Percentiles rank a stretch among this genome's conserved stretches.
phyloP scores from a whole-genome alignment of 345 rosid species.

The Streptanthus diversifolius region DNA sequence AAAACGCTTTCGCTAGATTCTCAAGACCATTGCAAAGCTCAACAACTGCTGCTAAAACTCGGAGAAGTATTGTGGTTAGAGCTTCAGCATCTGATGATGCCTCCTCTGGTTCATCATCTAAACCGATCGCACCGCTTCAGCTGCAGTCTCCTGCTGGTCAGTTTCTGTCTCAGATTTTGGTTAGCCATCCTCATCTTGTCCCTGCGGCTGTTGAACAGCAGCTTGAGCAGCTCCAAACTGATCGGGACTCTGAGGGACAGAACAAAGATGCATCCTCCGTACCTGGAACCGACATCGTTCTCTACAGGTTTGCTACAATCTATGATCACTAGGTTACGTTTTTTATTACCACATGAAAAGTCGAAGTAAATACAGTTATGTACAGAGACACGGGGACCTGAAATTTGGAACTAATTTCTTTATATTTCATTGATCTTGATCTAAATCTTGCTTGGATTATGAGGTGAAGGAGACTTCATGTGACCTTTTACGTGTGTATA shows the following conservation, averaged over 20 bases:
- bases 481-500: neutral
- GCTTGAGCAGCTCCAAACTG: slow-evolving; percentile 90
- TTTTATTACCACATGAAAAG: too few relatives aligned
- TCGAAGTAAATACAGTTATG: neutral
- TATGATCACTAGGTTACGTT: neutral
- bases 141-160: slow-evolving; percentile 91
- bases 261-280: slow-evolving; percentile 59
- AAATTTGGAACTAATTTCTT: neutral
- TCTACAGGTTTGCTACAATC: slow-evolving; percentile 59
- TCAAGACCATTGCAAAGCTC: slow-evolving; percentile 31
- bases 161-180: slow-evolving; percentile 75
- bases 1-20: slow-evolving; percentile 6
- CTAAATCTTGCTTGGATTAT: neutral
- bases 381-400: neutral
- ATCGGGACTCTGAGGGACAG: slow-evolving; percentile 64
- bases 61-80: slow-evolving; percentile 45
- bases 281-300: slow-evolving; percentile 69
- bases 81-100: slow-evolving; percentile 63
- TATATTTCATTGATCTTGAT: neutral
- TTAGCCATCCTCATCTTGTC: slow-evolving; percentile 89
- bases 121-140: slow-evolving; percentile 74
- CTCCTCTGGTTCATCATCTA: slow-evolving; percentile 41
- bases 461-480: neutral
- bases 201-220: slow-evolving; percentile 96
- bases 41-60: slow-evolving; percentile 29